Base-by-base conservation (phyloP, 1,139 yeast genomes). In the Yarrowia galli region DNA sequence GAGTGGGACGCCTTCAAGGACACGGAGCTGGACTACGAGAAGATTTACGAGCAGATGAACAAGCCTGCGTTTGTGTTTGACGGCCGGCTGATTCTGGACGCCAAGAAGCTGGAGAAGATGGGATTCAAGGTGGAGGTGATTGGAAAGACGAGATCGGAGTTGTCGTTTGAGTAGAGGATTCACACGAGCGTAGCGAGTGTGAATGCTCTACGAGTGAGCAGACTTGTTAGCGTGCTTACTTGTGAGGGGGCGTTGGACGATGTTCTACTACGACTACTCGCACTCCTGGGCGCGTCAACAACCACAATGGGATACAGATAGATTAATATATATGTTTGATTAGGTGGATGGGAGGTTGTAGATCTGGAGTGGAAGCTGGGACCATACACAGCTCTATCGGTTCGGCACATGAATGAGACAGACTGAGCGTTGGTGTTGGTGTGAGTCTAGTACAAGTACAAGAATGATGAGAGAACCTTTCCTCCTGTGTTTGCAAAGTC, bases 1-100 rank as follows among this genome's bases (percentile, higher is more conserved):
- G 76, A 74, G 68, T 74, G 76, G 76, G 76, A 74, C 67, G 74
- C 73, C 70, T 74, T 74, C 71, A 61, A 8, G 80, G 84, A 32
- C 36, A 68, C 73, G 32, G 63, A 72, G 42, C 70, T 73, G 48
- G 75, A 74, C 70, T 74, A 74, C 69, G 69, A 70, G 67, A 71
- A 71, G 72, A 69, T 74, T 51, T 74, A 74, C 71, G 67, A 68
- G 23, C 49, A 61, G 46, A 73, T 74, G 75, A 72, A 72, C 70
- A 74, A 74, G 72, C 76, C 76, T 13, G 75, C 76, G 10, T 73
- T 73, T 67, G 68, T 74, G 42, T 74, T 74, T 64, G 76, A 74
- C 42, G 76, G 76, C 15, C 69, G 76, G 22, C 67, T 72, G 60
- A 73, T 74, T 65, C 68, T 73, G 18, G 69, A 73, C 67, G 67